Conservation (phyloP, 208 protist species). For the Acanthamoeba triangularis region DNA sequence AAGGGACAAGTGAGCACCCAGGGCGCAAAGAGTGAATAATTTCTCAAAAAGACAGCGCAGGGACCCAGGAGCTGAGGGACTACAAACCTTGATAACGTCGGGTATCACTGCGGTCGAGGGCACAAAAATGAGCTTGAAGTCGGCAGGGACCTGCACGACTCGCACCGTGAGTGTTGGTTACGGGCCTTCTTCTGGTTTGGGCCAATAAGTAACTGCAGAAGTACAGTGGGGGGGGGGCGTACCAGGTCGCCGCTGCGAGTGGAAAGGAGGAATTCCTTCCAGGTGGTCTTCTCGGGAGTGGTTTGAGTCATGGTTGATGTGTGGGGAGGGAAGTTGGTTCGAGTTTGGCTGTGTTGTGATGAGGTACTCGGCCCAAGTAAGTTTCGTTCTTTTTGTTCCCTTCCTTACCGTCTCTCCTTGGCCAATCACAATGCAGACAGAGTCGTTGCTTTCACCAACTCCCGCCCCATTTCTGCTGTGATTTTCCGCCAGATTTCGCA, state of each 20-base stretch:
- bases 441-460: no score
- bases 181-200: background rate
- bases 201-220: no score
- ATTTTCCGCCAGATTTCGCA: no score
- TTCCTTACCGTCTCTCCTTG: no score
- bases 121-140: constrained; percentile 34
- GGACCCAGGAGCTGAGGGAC: no score
- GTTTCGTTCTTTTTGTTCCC: background rate
- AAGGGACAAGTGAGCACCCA: background rate
- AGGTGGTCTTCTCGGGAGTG: background rate
- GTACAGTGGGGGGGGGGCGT: background rate
- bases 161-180: background rate
- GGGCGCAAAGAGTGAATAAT: no score
- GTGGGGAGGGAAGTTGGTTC: background rate
- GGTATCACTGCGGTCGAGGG: background rate
- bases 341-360: background rate
- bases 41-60: background rate
- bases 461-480: no score
- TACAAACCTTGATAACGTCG: background rate
- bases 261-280: background rate
- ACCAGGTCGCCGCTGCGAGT: background rate
- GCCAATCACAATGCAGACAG: no score
- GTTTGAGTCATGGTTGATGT: background rate
- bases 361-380: background rate
- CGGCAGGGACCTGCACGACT: background rate